These are phyloP conservation scores for Boletus fagicola DNA, from an alignment of 768 basidiomycete genomes.

Conservation along the genomic window DNA sequence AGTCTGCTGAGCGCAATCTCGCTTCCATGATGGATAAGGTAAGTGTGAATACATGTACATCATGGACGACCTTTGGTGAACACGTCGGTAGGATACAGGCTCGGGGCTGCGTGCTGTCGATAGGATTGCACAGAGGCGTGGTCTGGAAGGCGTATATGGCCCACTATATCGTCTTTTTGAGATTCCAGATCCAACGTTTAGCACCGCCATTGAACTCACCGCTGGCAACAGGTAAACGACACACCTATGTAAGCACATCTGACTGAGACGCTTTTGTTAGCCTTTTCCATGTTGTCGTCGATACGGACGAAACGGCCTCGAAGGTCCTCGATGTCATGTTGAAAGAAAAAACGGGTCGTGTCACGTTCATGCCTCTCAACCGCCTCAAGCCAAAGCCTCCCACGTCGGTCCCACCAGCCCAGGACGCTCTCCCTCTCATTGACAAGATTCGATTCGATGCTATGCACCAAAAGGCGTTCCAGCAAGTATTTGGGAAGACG, in stretches of 20 bases:
- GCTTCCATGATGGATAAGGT: constrained; percentile 97
- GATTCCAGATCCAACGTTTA: constrained; percentile 83
- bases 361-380: constrained; percentile 98
- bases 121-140: constrained; percentile 72
- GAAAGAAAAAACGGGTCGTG: constrained; percentile 88
- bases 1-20: constrained; percentile 73
- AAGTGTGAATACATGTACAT: not conserved
- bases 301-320: constrained; percentile 91
- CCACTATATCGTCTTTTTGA: constrained; percentile 94
- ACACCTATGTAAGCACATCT: not conserved
- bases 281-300: constrained; percentile 96
- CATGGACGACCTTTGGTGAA: not conserved
- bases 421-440: constrained; percentile 78
- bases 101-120: constrained; percentile 85
- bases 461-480: constrained; percentile 76
- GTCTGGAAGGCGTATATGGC: constrained; percentile 84
- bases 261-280: constrained; percentile 32
- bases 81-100: constrained; percentile 74
- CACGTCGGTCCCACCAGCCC: constrained; percentile 56
- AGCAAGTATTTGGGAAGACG: constrained; percentile 97
- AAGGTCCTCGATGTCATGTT: constrained; percentile 93
- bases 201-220: constrained; percentile 89
- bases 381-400: constrained; percentile 78
- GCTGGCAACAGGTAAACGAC: constrained; percentile 84
- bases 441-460: constrained; percentile 78